These are phyloP conservation scores for Picea abies DNA, from an alignment of 83 land plant species.

Conservation along the genomic window DNA sequence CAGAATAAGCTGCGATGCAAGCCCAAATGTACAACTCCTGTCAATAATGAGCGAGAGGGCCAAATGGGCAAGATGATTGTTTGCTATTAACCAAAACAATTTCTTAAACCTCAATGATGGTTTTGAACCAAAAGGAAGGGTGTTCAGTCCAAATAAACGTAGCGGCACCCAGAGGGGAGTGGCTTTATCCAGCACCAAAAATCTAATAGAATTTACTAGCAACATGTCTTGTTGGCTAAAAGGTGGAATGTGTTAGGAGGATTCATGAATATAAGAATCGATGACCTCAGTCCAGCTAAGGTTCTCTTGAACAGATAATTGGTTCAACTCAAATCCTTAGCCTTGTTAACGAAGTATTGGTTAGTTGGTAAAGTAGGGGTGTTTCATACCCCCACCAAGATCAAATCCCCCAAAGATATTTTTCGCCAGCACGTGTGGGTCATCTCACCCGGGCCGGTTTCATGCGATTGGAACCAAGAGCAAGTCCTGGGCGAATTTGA, in stretches of 20 bases:
- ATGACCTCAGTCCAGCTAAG: background rate
- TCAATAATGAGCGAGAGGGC: constrained; percentile 3
- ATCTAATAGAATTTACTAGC: background rate
- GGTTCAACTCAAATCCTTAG: background rate
- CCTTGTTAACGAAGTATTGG: too few relatives aligned
- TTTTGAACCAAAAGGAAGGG: background rate
- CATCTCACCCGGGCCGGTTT: too few relatives aligned
- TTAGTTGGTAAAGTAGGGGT: too few relatives aligned
- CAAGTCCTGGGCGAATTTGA: too few relatives aligned
- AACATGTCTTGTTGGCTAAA: background rate
- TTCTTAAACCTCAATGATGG: background rate
- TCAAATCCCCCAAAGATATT: too few relatives aligned
- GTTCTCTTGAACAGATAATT: background rate
- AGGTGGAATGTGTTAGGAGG: background rate
- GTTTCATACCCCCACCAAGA: too few relatives aligned
- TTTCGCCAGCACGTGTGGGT: too few relatives aligned
- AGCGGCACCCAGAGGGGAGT: background rate
- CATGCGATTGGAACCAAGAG: too few relatives aligned
- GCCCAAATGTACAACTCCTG: constrained; percentile 28
- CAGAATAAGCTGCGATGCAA: constrained; percentile 86
- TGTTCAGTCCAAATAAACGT: constrained; percentile 2
- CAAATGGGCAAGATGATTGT: constrained; percentile 3
- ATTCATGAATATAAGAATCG: background rate
- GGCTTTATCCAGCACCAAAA: background rate
- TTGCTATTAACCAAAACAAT: background rate